These are phyloP conservation scores for Viola odorata DNA, from an alignment of 345 rosid genomes.

Conservation along the genomic window DNA sequence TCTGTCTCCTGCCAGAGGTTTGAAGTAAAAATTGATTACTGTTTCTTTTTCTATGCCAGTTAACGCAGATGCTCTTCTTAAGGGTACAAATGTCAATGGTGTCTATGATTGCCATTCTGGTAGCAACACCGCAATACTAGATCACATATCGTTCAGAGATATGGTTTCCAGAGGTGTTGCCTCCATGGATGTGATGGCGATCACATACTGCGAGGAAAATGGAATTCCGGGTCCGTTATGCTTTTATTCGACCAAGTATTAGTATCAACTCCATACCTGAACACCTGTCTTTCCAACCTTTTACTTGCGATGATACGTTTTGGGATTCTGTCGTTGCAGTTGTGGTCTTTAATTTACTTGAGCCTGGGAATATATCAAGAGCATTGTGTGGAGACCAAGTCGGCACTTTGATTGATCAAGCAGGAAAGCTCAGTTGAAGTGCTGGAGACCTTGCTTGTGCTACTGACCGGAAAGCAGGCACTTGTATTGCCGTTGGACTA, in stretches of 20 bases:
- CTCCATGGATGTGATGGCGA: conserved; percentile 73
- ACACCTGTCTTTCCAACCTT: background rate
- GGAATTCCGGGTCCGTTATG: conserved; percentile 68
- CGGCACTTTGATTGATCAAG: conserved; percentile 68
- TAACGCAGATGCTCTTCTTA: conserved; percentile 74
- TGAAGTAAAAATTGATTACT: background rate
- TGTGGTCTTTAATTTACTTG: conserved; percentile 74
- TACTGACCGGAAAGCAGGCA: background rate
- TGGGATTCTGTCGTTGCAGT: conserved; percentile 32
- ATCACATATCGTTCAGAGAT: conserved; percentile 66
- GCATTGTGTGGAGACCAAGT: conserved; percentile 87
- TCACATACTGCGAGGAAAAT: conserved; percentile 81
- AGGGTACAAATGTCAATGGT: conserved; percentile 78
- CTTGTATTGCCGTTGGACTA: background rate
- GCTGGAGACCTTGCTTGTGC: background rate
- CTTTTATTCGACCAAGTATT: background rate
- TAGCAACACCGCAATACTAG: conserved; percentile 51
- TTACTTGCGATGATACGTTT: background rate
- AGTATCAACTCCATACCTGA: background rate
- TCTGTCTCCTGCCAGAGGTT: background rate
- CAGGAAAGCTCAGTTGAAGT: conserved; percentile 6
- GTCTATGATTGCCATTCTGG: conserved; percentile 59
- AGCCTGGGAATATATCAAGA: conserved; percentile 77
- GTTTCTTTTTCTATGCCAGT: conserved; percentile 30
- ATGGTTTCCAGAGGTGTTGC: conserved; percentile 59